phyloP scores from a whole-genome alignment of 495 filamentous ascomycete genomes.

The Physcia stellaris region DNA sequence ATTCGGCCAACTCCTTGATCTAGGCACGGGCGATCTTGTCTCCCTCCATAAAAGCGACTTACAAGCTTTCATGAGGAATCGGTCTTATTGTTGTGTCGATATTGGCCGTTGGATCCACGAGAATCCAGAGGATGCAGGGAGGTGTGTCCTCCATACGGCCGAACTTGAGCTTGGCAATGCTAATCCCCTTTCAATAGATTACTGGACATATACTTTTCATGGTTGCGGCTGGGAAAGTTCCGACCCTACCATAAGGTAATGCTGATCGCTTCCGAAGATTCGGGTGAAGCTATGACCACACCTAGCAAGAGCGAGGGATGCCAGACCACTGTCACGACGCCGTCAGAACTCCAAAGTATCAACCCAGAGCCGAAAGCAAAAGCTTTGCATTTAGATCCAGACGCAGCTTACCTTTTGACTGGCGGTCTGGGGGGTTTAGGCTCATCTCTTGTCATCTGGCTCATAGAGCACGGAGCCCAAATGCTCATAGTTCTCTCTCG shows the following conservation, averaged over 20 bases:
- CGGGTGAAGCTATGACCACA: no score
- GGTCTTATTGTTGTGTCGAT: conserved; percentile 9
- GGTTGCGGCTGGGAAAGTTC: no score
- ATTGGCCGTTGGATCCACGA: neutral
- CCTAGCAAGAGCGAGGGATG: no score
- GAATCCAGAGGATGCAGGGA: neutral
- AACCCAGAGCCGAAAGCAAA: neutral
- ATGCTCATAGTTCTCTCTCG: conserved; percentile 44
- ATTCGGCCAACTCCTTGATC: conserved; percentile 43
- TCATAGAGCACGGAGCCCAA: conserved; percentile 43
- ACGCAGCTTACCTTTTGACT: conserved; percentile 32
- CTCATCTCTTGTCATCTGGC: conserved; percentile 42
- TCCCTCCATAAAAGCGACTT: conserved; percentile 13
- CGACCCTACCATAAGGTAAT: no score
- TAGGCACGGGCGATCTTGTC: conserved; percentile 30
- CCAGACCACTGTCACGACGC: neutral
- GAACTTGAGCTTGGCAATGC: no score
- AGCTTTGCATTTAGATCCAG: neutral
- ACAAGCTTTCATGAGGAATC: conserved; percentile 27
- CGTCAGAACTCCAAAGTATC: neutral
- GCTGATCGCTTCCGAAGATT: no score
- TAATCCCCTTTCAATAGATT: no score
- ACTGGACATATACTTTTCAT: no score
- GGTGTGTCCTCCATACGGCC: neutral
- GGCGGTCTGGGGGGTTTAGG: conserved; percentile 48